Percentiles rank a stretch among this genome's conserved stretches.
Evolutionary conservation across 164 flowering plant species (phyloP).

Genomic region (Umbellularia californica): DNA sequence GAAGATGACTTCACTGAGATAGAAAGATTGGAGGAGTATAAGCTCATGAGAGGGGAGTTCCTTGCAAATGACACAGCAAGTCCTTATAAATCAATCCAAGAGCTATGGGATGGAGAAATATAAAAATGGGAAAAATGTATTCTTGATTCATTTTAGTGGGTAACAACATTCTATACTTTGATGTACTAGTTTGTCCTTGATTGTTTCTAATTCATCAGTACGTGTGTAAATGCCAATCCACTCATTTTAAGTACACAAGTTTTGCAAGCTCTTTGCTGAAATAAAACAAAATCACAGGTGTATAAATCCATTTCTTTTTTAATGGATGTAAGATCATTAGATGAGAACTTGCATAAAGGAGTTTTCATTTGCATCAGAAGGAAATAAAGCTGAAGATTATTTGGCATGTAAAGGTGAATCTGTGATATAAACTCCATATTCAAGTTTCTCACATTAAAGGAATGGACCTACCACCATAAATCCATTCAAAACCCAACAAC

Average conservation of each 20-base stretch:
- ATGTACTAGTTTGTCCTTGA: not conserved
- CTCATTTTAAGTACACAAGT: not conserved
- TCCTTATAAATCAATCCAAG: conserved; percentile 60
- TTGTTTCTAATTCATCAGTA: not conserved
- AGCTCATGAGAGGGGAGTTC: conserved; percentile 70
- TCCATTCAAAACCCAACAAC: no score
- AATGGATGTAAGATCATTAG: not conserved
- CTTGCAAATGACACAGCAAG: conserved; percentile 55
- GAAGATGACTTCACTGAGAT: conserved; percentile 44
- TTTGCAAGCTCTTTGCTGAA: not conserved
- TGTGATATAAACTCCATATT: no score
- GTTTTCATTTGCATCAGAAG: no score
- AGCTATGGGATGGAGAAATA: conserved; percentile 72
- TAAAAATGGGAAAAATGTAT: conserved; percentile 11
- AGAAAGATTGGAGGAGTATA: conserved; percentile 55
- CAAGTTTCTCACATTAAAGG: no score
- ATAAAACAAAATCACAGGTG: not conserved
- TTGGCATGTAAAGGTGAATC: no score
- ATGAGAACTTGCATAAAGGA: not conserved
- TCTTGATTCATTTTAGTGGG: not conserved
- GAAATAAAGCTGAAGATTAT: no score
- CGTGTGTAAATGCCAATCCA: not conserved
- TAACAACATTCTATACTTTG: not conserved
- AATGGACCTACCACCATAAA: no score
- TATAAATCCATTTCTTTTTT: no score